Base-by-base conservation (phyloP, 2,329 filamentous ascomycete genomes). In the Cucurbitaria berberidis region DNA sequence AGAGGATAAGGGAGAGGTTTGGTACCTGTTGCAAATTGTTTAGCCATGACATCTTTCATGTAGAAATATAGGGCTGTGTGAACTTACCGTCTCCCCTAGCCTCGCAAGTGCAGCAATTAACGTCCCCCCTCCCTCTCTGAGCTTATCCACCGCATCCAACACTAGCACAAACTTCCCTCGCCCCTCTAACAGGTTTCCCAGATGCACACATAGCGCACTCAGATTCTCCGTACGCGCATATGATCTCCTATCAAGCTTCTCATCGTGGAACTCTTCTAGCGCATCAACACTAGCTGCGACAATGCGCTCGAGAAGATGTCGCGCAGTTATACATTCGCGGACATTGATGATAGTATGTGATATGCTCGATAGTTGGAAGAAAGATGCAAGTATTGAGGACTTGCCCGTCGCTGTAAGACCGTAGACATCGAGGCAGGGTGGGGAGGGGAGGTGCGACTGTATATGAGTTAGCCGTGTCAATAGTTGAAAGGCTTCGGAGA, bases 391-490 rank as follows among this genome's bases (percentile, higher is more conserved):
- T 45, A 96, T 82, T 42, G 85, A 84, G 27, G 86, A 90, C 77
- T 98, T 98, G 35, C 92, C 93, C 0, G 93, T 96, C 2, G 91
- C 89, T 67, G 93, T 87, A 26, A 92, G 85, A 45, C 95, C 95
- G 73, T 98, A 87, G 43, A 96, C 75, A 19, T 97, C 86, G 10
- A 97, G 74, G 55, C 90, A 89, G 10, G 86, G 80, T 51, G 89
- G 89, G 51, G 85, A 87, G 26, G 90, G 87, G n/a, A 87, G 81
- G 41, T 78, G 75, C 19, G 86, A 84, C 85, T 90, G 36, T 24
- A 68, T 30, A 5, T 22, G 18, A 45, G 48, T 74, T 60, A 72
- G 64, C 36, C 38, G 19, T 44, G 29, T 19, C 6, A 26, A 2
- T 2, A 26, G 10, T 8, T 21, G 16, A 9, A 3, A 16, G 18